Percentiles rank a stretch among this genome's conserved stretches.
Evolutionary conservation across 2,329 filamentous ascomycete genomes (phyloP).

Genomic region (Talaromyces pinophilus): DNA sequence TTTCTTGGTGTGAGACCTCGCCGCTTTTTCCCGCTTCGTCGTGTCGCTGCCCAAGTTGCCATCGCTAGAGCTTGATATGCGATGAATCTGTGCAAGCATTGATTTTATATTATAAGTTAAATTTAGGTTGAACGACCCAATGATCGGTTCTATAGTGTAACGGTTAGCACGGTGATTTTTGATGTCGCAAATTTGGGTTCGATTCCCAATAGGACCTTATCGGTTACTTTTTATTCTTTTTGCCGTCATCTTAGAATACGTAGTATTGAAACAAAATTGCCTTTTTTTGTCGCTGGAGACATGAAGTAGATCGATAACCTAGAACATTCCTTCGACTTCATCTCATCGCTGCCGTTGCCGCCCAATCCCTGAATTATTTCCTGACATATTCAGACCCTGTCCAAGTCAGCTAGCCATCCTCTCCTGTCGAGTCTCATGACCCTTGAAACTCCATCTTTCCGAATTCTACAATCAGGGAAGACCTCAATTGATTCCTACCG

Average conservation of each 20-base stretch:
- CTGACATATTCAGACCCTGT: not conserved
- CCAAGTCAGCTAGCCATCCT: not conserved
- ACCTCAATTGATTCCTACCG: not conserved
- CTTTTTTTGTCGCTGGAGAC: not conserved
- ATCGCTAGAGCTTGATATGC: too few relatives aligned
- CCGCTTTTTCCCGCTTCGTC: too few relatives aligned
- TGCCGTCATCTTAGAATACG: too few relatives aligned
- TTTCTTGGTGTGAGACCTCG: too few relatives aligned
- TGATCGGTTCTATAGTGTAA: slow-evolving; percentile 4
- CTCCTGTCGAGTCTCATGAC: not conserved
- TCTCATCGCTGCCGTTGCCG: not conserved
- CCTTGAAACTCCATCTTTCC: not conserved
- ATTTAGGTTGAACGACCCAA: not conserved
- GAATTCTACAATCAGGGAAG: not conserved
- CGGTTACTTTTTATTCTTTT: too few relatives aligned
- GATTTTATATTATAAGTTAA: too few relatives aligned
- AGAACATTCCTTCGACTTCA: not conserved
- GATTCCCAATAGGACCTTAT: slow-evolving; percentile 7
- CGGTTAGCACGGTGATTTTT: slow-evolving; percentile 10
- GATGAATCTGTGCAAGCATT: too few relatives aligned
- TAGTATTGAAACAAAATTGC: too few relatives aligned
- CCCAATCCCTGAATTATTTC: not conserved
- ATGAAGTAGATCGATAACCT: not conserved
- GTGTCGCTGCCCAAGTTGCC: too few relatives aligned
- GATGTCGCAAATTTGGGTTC: slow-evolving; percentile 11